Evolutionary conservation across 208 protist genomes (phyloP).

Genomic region (Trypanosoma rangeli): DNA sequence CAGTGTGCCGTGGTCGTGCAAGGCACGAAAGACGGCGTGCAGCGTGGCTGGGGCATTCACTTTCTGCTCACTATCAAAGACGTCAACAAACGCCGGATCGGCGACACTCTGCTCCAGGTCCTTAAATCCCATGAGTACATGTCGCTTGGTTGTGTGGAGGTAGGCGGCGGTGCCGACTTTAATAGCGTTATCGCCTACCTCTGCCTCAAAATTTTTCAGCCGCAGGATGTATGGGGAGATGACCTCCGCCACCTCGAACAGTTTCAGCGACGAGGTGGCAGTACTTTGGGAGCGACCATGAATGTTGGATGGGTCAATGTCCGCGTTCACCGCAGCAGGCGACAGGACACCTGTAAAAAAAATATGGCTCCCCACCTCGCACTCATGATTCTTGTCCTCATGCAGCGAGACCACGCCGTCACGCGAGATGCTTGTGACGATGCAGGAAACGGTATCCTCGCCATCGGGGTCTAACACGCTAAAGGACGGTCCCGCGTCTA

Average conservation of each 20-base stretch:
- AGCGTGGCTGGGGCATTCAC: constrained; percentile 52
- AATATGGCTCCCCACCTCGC: constrained; percentile 75
- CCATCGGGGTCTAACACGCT: constrained; percentile 81
- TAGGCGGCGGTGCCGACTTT: constrained; percentile 74
- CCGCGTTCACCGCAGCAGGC: constrained; percentile 49
- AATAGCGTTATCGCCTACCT: constrained; percentile 22
- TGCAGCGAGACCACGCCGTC: constrained; percentile 82
- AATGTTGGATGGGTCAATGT: constrained; percentile 17
- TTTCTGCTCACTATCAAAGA: constrained; percentile 90
- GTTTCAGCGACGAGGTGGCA: constrained; percentile 31
- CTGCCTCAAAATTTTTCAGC: constrained; percentile 40
- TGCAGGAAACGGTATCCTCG: constrained; percentile 79
- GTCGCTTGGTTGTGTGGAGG: constrained; percentile 90
- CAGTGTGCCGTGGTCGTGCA: constrained; percentile 33
- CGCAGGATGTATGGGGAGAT: constrained; percentile 71
- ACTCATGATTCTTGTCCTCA: constrained; percentile 89
- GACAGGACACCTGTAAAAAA: constrained; percentile 75
- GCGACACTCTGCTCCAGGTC: constrained; percentile 53
- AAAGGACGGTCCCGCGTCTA: constrained; percentile 68
- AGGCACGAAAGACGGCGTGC: constrained; percentile 78
- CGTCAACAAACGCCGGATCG: constrained; percentile 54
- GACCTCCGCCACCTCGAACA: constrained; percentile 75
- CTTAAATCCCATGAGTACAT: constrained; percentile 50
- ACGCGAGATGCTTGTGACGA: constrained; percentile 66
- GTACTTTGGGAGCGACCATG: constrained; percentile 3